Percentiles rank a stretch among this genome's conserved stretches.
These are phyloP conservation scores for Suillus weaverae DNA, from an alignment of 768 basidiomycete species.

Conservation along the genomic window DNA sequence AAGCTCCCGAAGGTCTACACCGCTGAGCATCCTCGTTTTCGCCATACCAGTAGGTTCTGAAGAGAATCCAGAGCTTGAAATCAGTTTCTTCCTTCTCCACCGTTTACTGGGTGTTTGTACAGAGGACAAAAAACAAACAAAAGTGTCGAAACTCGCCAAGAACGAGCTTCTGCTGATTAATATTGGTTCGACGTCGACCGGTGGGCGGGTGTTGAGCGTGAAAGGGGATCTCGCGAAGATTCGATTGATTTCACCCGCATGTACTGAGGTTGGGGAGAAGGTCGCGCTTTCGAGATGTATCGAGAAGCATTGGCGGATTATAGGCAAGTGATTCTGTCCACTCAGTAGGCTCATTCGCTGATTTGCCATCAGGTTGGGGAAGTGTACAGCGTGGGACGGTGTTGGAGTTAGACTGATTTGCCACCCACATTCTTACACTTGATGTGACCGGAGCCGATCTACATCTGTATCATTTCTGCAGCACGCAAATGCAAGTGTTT, in stretches of 20 bases:
- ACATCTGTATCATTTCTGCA: no score
- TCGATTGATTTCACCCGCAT: conserved; percentile 46
- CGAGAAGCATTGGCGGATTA: conserved; percentile 97
- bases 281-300: conserved; percentile 73
- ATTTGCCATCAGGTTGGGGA: not conserved
- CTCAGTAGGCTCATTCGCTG: conserved; percentile 1
- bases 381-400: conserved; percentile 85
- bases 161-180: conserved; percentile 86
- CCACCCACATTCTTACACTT: not conserved
- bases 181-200: conserved; percentile 87
- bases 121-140: no score
- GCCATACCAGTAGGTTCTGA: no score
- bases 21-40: no score
- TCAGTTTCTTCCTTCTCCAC: no score
- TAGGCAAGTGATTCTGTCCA: conserved; percentile 53
- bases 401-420: conserved; percentile 66
- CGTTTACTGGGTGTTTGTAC: no score
- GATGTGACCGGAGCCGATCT: not conserved
- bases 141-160: conserved; percentile 45
- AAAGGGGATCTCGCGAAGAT: conserved; percentile 92
- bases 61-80: no score
- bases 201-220: conserved; percentile 90
- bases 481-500: no score
- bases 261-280: conserved; percentile 93
- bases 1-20: no score